Evolutionary conservation across 345 rosid species (phyloP).

Genomic region (Fremontodendron californicum): DNA sequence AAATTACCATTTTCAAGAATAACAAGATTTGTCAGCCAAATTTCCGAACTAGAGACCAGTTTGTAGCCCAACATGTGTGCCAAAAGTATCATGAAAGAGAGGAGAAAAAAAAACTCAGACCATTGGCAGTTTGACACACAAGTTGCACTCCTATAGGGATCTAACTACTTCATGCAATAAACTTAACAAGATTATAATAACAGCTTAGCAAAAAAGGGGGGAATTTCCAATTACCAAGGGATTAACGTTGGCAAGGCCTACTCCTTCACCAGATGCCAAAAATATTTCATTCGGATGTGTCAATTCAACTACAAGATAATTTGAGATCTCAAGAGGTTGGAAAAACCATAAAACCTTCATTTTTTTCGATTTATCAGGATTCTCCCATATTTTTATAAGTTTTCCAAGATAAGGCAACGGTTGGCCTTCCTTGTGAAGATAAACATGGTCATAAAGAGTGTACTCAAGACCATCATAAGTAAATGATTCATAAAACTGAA

Average conservation of each 20-base stretch:
- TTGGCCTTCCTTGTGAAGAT: slow-evolving; percentile 35
- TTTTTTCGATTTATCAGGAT: slow-evolving; percentile 37
- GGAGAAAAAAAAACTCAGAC: neutral
- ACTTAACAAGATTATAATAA: neutral
- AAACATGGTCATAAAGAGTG: slow-evolving; percentile 64
- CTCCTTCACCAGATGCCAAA: slow-evolving; percentile 82
- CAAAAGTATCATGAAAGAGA: neutral
- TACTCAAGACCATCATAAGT: slow-evolving; percentile 60
- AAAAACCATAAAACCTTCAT: slow-evolving; percentile 82
- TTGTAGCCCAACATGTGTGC: neutral
- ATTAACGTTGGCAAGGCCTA: slow-evolving; percentile 64
- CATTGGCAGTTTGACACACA: neutral
- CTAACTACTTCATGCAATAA: neutral
- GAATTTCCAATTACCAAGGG: slow-evolving; percentile 55
- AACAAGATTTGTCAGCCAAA: neutral
- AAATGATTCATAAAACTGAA: slow-evolving; percentile 73
- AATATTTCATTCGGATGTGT: slow-evolving; percentile 57
- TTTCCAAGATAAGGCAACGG: slow-evolving; percentile 68
- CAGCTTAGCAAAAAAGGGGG: neutral
- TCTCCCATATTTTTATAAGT: slow-evolving; percentile 73
- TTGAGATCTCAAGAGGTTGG: slow-evolving; percentile 56
- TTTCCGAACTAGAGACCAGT: no score
- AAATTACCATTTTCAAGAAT: neutral
- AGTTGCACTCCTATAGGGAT: neutral
- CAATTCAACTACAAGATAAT: slow-evolving; percentile 37